Evolutionary conservation across 768 basidiomycete genomes (phyloP).

Genomic region (Rubroboletus satanas): DNA sequence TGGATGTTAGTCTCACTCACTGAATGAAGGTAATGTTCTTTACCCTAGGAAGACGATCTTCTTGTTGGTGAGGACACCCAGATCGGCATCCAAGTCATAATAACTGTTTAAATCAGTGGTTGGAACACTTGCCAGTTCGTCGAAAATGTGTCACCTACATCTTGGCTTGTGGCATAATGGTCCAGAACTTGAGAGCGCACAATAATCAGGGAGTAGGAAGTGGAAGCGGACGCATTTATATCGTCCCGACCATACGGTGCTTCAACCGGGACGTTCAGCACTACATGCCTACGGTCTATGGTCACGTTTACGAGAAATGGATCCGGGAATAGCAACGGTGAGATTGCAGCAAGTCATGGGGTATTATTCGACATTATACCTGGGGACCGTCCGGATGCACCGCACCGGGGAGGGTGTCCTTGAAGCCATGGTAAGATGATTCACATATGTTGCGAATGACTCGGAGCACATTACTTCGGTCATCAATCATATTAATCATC

Average conservation of each 20-base stretch:
- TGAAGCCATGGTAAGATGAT: background rate
- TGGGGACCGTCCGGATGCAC: conserved; percentile 4
- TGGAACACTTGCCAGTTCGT: background rate
- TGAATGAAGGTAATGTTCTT: conserved; percentile 1
- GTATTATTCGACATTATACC: conserved; percentile 4
- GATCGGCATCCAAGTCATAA: conserved; percentile 60
- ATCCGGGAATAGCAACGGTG: conserved; percentile 9
- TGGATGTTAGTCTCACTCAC: background rate
- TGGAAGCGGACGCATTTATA: conserved; percentile 1
- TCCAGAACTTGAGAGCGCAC: background rate
- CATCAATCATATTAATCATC: background rate
- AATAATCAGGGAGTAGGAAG: background rate
- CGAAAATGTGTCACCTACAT: conserved; percentile 39
- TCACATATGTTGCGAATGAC: background rate
- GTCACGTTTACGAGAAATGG: conserved; percentile 12
- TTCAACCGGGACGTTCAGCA: background rate
- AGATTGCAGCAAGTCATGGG: conserved; percentile 15
- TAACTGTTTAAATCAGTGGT: conserved; percentile 28
- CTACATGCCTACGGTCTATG: background rate
- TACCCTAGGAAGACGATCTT: conserved; percentile 61
- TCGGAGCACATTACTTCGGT: background rate
- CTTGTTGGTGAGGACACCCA: conserved; percentile 43
- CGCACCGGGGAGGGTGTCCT: background rate
- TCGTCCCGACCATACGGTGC: background rate
- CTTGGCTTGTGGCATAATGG: conserved; percentile 40